These are phyloP conservation scores for Vitis hybrid DNA, from an alignment of 177 flowering plant species.

Conservation along the genomic window DNA sequence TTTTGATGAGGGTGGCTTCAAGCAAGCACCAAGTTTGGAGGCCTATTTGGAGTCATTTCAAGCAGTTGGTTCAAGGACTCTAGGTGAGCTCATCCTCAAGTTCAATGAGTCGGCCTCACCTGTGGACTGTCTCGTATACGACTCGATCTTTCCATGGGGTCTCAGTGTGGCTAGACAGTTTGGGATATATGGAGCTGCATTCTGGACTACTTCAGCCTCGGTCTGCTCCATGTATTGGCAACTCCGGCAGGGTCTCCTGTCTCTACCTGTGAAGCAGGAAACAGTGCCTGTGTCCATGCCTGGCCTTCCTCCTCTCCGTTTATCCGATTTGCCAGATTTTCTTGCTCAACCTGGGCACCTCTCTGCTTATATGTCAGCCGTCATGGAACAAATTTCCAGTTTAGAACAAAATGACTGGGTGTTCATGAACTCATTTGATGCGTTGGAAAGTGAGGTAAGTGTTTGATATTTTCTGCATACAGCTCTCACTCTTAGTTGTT, in stretches of 20 bases:
- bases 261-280: conserved; percentile 20
- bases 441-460: conserved; percentile 28
- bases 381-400: conserved; percentile 17
- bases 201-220: conserved; percentile 22
- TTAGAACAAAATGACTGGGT: conserved; percentile 24
- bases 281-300: conserved; percentile 3
- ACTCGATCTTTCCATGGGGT: conserved; percentile 30
- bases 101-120: conserved; percentile 8
- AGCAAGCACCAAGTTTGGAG: conserved; percentile 13
- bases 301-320: conserved; percentile 20
- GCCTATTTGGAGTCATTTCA: conserved; percentile 22
- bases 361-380: conserved; percentile 21
- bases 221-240: conserved; percentile 19
- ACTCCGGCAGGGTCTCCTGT: conserved; percentile 13
- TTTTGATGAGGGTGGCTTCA: conserved; percentile 29
- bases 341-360: conserved; percentile 11
- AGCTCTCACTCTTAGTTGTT: no score
- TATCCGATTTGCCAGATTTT: conserved; percentile 25
- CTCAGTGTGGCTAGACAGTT: conserved; percentile 30
- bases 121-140: conserved; percentile 27
- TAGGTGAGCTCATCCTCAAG: conserved; percentile 22
- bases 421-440: conserved; percentile 25
- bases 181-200: conserved; percentile 19
- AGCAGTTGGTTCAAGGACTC: conserved; percentile 24
- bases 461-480: no score